Conservation (phyloP, 768 basidiomycete species). For the Auriculariales sp. region DNA sequence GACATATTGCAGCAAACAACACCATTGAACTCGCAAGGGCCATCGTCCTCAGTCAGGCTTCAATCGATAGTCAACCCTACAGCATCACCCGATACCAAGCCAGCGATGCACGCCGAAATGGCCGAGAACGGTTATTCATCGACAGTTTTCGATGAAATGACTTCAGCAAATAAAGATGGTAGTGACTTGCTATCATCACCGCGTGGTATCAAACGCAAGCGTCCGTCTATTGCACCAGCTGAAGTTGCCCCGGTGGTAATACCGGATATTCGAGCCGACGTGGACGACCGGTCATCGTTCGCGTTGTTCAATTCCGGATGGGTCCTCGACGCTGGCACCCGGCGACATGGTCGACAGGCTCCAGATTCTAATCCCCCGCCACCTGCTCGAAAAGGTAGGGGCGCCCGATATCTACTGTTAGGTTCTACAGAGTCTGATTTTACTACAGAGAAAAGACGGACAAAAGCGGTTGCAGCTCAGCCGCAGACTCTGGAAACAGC, state of each 20-base stretch:
- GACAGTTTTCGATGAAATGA: slow-evolving; percentile 4
- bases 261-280: slow-evolving; percentile 50
- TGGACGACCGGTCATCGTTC: slow-evolving; percentile 63
- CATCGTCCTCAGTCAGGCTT: too few relatives aligned
- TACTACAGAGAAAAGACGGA: too few relatives aligned
- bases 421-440: too few relatives aligned
- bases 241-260: neutral
- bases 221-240: neutral
- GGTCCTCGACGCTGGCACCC: slow-evolving; percentile 67
- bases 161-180: slow-evolving; percentile 1
- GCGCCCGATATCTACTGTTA: too few relatives aligned
- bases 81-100: neutral
- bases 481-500: too few relatives aligned
- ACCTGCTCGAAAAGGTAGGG: slow-evolving; percentile 43
- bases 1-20: too few relatives aligned
- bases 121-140: slow-evolving; percentile 6
- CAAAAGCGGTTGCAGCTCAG: too few relatives aligned
- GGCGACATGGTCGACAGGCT: slow-evolving; percentile 38
- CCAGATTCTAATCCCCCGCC: slow-evolving; percentile 30
- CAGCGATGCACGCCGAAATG: slow-evolving; percentile 9
- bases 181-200: slow-evolving; percentile 12
- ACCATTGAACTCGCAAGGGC: too few relatives aligned
- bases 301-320: slow-evolving; percentile 74
- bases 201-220: slow-evolving; percentile 16
- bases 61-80: too few relatives aligned